These are phyloP conservation scores for Mucor velutinosus DNA, from an alignment of 371 early-diverging fungal genomes.

Conservation along the genomic window DNA sequence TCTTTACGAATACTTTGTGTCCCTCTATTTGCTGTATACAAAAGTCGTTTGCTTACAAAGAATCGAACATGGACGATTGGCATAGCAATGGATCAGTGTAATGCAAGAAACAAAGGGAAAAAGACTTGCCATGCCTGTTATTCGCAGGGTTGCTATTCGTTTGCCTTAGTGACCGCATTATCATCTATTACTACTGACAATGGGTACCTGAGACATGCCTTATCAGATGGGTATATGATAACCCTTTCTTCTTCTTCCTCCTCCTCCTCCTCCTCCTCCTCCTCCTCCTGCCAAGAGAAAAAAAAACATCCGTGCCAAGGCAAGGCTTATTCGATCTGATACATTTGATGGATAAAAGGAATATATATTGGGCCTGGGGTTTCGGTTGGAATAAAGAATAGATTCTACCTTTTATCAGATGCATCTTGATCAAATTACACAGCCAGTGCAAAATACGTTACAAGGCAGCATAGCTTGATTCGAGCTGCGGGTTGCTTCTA, in stretches of 20 bases:
- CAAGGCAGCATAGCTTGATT: no score
- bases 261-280: not conserved
- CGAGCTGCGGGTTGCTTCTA: no score
- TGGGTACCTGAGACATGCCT: no score
- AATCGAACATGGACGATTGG: not conserved
- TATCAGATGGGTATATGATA: no score
- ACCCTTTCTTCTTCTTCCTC: no score
- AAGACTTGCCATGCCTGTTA: no score
- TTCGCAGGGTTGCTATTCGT: no score
- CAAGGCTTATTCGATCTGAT: not conserved
- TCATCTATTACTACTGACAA: no score
- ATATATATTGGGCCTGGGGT: not conserved
- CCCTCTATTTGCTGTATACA: not conserved
- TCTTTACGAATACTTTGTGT: slow-evolving; percentile 2
- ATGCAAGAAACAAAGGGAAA: not conserved
- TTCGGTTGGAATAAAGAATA: not conserved
- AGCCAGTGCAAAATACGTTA: not conserved
- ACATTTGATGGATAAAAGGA: not conserved
- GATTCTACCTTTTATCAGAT: not conserved
- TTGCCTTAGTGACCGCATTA: no score
- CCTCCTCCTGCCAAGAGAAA: not conserved
- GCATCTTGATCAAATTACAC: not conserved
- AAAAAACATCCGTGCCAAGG: not conserved
- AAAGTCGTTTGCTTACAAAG: not conserved
- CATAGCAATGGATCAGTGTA: not conserved